Evolutionary conservation across 2,329 filamentous ascomycete genomes (phyloP).

Genomic region (Hypomyces rosellus): DNA sequence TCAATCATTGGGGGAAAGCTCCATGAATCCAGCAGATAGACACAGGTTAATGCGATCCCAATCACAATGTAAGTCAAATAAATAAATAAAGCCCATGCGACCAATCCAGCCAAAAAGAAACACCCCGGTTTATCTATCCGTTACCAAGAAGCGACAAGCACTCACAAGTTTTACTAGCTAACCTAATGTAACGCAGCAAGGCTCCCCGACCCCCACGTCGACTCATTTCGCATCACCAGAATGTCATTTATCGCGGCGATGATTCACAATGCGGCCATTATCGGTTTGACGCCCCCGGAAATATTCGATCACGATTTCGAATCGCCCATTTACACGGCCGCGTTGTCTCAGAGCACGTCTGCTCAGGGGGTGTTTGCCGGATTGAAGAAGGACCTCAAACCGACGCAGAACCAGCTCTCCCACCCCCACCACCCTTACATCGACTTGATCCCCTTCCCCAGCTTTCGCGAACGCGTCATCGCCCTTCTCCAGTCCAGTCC

Average conservation of each 20-base stretch:
- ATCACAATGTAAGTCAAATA: too few relatives aligned
- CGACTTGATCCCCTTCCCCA: constrained; percentile 21
- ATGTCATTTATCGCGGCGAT: constrained; percentile 7
- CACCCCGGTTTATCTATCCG: background rate
- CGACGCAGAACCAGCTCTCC: constrained; percentile 20
- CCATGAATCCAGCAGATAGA: too few relatives aligned
- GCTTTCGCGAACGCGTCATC: constrained; percentile 23
- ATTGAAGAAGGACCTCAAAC: constrained; percentile 22
- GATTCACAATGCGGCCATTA: constrained; percentile 16
- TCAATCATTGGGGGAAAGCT: too few relatives aligned
- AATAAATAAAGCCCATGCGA: too few relatives aligned
- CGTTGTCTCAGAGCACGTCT: background rate
- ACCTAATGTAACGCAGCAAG: background rate
- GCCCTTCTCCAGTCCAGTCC: constrained; percentile 11
- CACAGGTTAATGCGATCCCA: too few relatives aligned
- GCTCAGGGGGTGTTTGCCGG: constrained; percentile 15
- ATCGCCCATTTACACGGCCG: background rate
- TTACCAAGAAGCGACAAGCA: background rate
- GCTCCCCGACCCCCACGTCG: constrained; percentile 2
- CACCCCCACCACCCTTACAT: constrained; percentile 22
- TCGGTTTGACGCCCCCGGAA: constrained; percentile 14
- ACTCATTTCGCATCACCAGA: constrained; percentile 5
- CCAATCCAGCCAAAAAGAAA: too few relatives aligned
- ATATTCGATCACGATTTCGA: background rate
- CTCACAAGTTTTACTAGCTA: background rate